These are phyloP conservation scores for Chaetomium fimeti DNA, from an alignment of 495 filamentous ascomycete genomes.

Conservation along the genomic window DNA sequence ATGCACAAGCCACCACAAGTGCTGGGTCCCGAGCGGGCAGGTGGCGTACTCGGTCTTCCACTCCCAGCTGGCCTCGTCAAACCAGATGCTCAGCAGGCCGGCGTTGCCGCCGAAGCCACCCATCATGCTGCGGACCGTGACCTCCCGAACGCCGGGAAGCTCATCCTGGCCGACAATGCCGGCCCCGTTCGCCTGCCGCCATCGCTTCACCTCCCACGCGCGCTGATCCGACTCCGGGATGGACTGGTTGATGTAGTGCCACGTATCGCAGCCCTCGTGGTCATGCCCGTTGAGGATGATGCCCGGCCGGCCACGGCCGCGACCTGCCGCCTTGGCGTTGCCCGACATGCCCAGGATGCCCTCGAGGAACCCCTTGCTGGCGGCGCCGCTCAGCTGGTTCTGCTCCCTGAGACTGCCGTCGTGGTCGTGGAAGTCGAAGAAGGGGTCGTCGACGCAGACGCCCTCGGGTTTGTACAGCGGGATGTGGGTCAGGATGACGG, in stretches of 20 bases:
- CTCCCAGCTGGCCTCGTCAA: constrained; percentile 63
- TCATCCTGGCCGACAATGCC: constrained; percentile 37
- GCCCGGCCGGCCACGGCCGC: constrained; percentile 59
- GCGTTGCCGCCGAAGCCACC: constrained; percentile 87
- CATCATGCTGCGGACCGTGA: constrained; percentile 99
- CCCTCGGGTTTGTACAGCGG: constrained; percentile 82
- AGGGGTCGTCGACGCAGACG: constrained; percentile 79
- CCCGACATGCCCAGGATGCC: constrained; percentile 76
- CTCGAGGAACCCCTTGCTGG: constrained; percentile 67
- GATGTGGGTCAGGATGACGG: constrained; percentile 85
- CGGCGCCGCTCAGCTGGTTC: constrained; percentile 75
- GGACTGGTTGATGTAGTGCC: constrained; percentile 68
- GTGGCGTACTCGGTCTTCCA: constrained; percentile 80
- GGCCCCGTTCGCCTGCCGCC: constrained; percentile 37
- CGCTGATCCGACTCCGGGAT: constrained; percentile 30
- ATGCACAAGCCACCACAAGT: constrained; percentile 93
- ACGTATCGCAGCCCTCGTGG: constrained; percentile 86
- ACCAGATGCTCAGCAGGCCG: constrained; percentile 85
- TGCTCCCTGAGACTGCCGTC: constrained; percentile 79
- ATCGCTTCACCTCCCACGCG: constrained; percentile 47
- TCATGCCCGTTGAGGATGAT: constrained; percentile 91
- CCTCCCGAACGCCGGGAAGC: constrained; percentile 68
- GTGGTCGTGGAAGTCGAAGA: constrained; percentile 69
- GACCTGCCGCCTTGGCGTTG: constrained; percentile 49
- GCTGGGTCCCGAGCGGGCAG: constrained; percentile 79